Evolutionary conservation across 2,329 filamentous ascomycete genomes (phyloP).

Genomic region (Chaetomiaceae sp.): DNA sequence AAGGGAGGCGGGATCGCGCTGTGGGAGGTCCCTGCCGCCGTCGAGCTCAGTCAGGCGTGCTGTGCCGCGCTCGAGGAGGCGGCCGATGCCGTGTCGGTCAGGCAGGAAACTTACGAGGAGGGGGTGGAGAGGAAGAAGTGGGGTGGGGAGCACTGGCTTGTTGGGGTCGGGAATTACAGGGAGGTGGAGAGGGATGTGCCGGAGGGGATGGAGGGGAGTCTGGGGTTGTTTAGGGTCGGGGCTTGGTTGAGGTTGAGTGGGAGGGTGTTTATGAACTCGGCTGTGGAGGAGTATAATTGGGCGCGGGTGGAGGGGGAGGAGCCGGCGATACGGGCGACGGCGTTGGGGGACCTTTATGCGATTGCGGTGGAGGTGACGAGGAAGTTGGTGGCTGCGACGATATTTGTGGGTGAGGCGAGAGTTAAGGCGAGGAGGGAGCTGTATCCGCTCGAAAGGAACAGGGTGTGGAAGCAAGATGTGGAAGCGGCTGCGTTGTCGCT

Average conservation of each 20-base stretch:
- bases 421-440: constrained; percentile 47
- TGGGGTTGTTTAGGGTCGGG: constrained; percentile 53
- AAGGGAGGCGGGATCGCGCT: constrained; percentile 39
- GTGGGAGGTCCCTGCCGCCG: constrained; percentile 62
- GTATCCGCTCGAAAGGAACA: constrained; percentile 27
- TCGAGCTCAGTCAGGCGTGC: constrained; percentile 66
- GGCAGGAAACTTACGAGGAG: constrained; percentile 61
- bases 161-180: constrained; percentile 54
- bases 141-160: constrained; percentile 62
- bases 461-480: constrained; percentile 44
- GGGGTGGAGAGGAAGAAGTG: constrained; percentile 55
- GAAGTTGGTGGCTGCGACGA: constrained; percentile 62
- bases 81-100: constrained; percentile 60
- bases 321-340: constrained; percentile 70
- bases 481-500: constrained; percentile 46
- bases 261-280: constrained; percentile 70
- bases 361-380: constrained; percentile 64
- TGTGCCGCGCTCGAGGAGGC: constrained; percentile 61
- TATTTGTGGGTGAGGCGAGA: constrained; percentile 68
- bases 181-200: constrained; percentile 18
- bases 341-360: constrained; percentile 70
- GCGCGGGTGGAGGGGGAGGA: constrained; percentile 49
- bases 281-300: constrained; percentile 64
- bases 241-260: constrained; percentile 62
- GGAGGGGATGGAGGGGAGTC: constrained; percentile 31